Evolutionary conservation across 2,329 filamentous ascomycete genomes (phyloP), one percentile per base, ranked within the genome.

Genomic region (Colletotrichum brevisporum): DNA sequence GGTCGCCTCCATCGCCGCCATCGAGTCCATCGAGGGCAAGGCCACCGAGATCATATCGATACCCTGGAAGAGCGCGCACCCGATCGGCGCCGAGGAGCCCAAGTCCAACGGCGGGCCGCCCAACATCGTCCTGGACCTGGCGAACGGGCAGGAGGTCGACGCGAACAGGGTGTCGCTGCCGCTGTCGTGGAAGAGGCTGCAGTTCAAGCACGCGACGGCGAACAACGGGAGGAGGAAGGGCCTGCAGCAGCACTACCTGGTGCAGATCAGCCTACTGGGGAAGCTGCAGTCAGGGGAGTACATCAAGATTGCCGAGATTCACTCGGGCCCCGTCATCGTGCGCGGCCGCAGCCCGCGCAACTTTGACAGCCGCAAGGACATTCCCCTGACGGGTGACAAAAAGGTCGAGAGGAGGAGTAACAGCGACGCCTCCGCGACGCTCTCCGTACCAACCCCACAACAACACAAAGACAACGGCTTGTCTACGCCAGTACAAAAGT

Each of bases 211-310:
- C 74, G 95, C 95, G 2, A 98, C 95, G 0, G 95, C 95, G 58
- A 98, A 98, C 79, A 98, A 98, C 77, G 95, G 95, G 13, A 89
- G 95, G 62, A 89, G 95, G 73, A 98, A 98, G 81, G 95, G 97
- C 72, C 83, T 98, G 54, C 95, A 98, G 78, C 95, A 98, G 79
- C 95, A 98, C 79, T 98, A 98, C 78, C 88, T 97, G 2, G 93
- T 98, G 55, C 91, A 94, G 70, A 90, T 98, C 67, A 94, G 91
- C 79, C 86, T 98, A 10, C 83, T 96, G 45, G 94, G 92, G 21
- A 95, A 92, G 61, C 83, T 94, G n/a, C 84, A 87, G 60, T 81
- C 82, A 1, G 84, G 92, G 1, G 94, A 92, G 12, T 89, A 90
- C 26, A 84, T 92, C 63, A 89, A 88, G 71, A 90, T 98, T 71